Base-by-base conservation (phyloP, 345 rosid species). In the Eutrema japonicum region DNA sequence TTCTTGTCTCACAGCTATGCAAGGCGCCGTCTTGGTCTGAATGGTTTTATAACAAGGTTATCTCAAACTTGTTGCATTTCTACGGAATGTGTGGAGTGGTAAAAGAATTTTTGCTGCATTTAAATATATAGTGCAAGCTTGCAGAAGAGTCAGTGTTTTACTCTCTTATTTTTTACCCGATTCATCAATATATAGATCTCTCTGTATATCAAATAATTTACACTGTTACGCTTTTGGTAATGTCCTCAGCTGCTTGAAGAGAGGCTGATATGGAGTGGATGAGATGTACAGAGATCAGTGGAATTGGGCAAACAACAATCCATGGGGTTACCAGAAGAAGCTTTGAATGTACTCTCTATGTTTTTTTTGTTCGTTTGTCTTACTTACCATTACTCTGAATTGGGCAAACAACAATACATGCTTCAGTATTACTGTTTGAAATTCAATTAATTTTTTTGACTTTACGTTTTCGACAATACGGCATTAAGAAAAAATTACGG, bases 271-370 rank as follows among this genome's bases (percentile, higher is more conserved):
- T 79, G 97, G 96, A 41, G 82, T 89, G 6, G 88, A 77, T 8
- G 97, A 91, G 77, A 91, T 95, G 96, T 91, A 97, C 84, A 82
- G 88, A 76, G 96, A 89, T 50, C 99, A 91, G 52, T 94, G 98
- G 98, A 91, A 85, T 1, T 91, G 98, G 97, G 96, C 88, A 22
- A 81, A 86, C 77, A 87, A 81, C 55, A 88, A 91, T 74, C 97
- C 96, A 69, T 81, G 82, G 93, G 99, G 99, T 37, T 94, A 89
- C 82, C 89, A 85, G 73, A 78, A 83, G 41, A 80, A 86, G 76
- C 81, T 73, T 35, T 77, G 68, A 71, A 4, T 53, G 2, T 2
- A 51, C 77, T 26, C 22, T 7, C 2, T 36, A 12, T 22, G 10
- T 5, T 3, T 29, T 53, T 7, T 37, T 64, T 50, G n/a, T 22